Base-by-base conservation (phyloP, 345 rosid species). In the Eucalyptus regnans region DNA sequence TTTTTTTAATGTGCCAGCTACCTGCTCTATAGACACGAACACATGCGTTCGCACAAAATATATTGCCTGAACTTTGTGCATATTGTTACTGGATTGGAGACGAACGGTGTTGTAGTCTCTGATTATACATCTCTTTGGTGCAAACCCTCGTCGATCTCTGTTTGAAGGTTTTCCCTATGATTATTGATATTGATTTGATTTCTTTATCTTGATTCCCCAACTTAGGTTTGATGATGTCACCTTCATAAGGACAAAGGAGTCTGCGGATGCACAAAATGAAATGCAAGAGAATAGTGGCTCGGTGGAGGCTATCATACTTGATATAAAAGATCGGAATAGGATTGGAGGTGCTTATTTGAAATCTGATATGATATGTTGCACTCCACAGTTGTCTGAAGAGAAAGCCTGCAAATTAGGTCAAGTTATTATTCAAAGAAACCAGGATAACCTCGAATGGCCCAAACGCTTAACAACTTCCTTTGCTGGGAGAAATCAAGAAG, bases 221-320 rank as follows among this genome's bases (percentile, higher is more conserved):
- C 91, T 88, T 76, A 96, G 99, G 94, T 96, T 96, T 92, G 99
- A 96, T 43, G 92, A 91, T 89, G 96, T 96, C 7, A 94, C 96
- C 80, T 97, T 97, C 91, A 94, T 94, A 90, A 95, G 99, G 92
- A 92, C 99, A 10, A 93, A 92, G 88, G 98, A 96, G 92, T 93
- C 94, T 29, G 96, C 95, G 16, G 94, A 92, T 27, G 92, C 91
- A 87, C 94, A 94, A 91, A 90, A 91, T 31, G 91, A 58, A n/a
- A 96, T 97, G 99, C 98, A 96, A 91, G 93, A 91, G 88, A 95
- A 92, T 86, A 90, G 97, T 58, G 98, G 99, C 48, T 89, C 95
- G 85, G 98, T 97, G 86, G 99, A 96, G 92, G 99, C 97, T 13
- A 95, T 96, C 76, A 90, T 96, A 87, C 94, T 96, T 64, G 99